phyloP scores from a whole-genome alignment of 129 eudicot genomes.

The Chrysanthemum makinoi region DNA sequence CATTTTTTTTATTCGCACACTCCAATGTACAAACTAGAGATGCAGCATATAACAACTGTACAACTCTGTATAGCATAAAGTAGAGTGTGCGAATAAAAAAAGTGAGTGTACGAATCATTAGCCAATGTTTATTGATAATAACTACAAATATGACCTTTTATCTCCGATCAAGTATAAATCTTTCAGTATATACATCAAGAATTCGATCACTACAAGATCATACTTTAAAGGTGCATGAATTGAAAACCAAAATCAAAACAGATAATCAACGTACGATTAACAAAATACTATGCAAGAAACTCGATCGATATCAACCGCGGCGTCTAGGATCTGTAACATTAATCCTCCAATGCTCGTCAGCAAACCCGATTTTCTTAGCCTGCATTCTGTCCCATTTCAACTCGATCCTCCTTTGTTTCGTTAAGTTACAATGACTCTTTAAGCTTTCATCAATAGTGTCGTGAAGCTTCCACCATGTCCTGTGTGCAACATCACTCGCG shows the following conservation, averaged over 20 bases:
- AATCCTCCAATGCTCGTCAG: conserved; percentile 63
- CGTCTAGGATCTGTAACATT: conserved; percentile 79
- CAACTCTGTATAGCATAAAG: no score
- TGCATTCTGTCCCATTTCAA: conserved; percentile 63
- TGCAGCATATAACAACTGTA: no score
- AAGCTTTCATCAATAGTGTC: conserved; percentile 64
- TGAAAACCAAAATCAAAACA: conserved; percentile 23
- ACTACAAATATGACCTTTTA: conserved; percentile 15
- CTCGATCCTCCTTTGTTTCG: conserved; percentile 60
- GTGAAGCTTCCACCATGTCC: conserved; percentile 79
- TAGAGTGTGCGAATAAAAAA: no score
- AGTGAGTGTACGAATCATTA: no score
- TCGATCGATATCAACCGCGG: conserved; percentile 26
- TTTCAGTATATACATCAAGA: conserved; percentile 35
- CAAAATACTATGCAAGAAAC: conserved; percentile 5
- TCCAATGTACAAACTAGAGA: no score
- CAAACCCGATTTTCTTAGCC: conserved; percentile 47
- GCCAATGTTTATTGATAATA: neutral
- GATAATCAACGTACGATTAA: conserved; percentile 6
- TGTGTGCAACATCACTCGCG: conserved; percentile 82
- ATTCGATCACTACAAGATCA: conserved; percentile 14
- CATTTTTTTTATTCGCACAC: no score
- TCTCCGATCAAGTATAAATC: conserved; percentile 26
- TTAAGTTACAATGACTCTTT: conserved; percentile 51
- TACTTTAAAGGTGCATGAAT: neutral